Conservation (phyloP, 2,329 filamentous ascomycete species). For the Botrytis paeoniae region DNA sequence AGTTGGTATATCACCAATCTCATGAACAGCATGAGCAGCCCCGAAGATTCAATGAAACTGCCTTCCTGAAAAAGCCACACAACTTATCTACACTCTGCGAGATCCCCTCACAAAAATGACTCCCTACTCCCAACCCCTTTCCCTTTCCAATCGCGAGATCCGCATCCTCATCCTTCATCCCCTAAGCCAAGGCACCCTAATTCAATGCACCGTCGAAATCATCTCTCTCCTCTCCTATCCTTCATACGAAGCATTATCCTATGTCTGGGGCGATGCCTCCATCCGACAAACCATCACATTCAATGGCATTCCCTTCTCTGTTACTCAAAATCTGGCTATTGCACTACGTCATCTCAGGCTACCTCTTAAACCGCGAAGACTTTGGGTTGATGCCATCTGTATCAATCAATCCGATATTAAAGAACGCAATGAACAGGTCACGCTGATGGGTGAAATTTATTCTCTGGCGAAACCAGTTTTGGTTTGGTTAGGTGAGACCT, state of each 20-base stretch:
- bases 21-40: background rate
- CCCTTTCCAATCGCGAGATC: background rate
- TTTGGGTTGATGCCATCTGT: constrained; percentile 24
- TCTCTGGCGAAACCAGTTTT: constrained; percentile 17
- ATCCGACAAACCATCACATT: constrained; percentile 10
- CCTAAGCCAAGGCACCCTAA: background rate
- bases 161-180: background rate
- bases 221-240: constrained; percentile 9
- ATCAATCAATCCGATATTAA: constrained; percentile 26
- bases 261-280: constrained; percentile 15
- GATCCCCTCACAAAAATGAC: background rate
- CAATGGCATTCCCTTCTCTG: background rate
- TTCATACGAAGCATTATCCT: constrained; percentile 21
- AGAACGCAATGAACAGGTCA: constrained; percentile 26
- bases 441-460: constrained; percentile 28
- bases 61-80: background rate
- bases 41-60: background rate
- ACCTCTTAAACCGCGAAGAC: background rate
- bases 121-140: background rate
- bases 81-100: background rate
- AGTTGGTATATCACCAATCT: background rate
- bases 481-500: constrained; percentile 16
- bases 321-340: constrained; percentile 17
- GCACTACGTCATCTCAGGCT: constrained; percentile 15
- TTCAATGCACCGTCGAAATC: constrained; percentile 7